phyloP scores from a whole-genome alignment of 2,329 filamentous ascomycete genomes.

The Fusarium buharicum region DNA sequence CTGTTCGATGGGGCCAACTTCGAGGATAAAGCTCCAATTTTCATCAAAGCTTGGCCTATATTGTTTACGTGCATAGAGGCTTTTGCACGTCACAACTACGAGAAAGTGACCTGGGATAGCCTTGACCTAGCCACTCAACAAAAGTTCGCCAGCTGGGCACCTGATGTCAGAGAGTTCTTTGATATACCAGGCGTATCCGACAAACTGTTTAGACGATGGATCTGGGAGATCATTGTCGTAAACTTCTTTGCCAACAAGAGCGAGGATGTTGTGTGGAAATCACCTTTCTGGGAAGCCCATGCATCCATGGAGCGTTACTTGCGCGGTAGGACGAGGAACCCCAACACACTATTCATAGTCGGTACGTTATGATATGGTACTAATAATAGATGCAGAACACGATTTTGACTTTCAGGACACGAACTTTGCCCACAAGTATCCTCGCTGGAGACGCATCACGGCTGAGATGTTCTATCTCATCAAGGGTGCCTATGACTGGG shows the following conservation, averaged over 20 bases:
- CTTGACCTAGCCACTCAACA: not conserved
- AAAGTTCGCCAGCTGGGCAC: not conserved
- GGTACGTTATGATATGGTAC: not conserved
- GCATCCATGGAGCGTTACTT: not conserved
- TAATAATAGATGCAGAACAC: not conserved
- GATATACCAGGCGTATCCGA: accelerated
- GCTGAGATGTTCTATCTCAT: not conserved
- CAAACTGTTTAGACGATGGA: not conserved
- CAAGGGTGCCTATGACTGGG: too few relatives aligned
- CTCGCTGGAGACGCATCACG: not conserved
- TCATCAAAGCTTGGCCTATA: not conserved
- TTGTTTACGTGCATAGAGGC: accelerated
- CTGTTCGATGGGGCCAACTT: too few relatives aligned
- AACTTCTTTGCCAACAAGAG: not conserved
- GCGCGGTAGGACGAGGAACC: not conserved
- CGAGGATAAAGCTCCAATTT: too few relatives aligned
- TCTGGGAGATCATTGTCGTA: constrained; percentile 3
- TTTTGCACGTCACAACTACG: not conserved
- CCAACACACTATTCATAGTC: too few relatives aligned
- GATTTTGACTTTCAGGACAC: accelerated
- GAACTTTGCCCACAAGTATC: not conserved
- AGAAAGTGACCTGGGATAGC: not conserved
- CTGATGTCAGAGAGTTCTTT: not conserved
- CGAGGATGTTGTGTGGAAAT: not conserved
- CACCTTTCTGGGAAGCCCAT: constrained; percentile 1